Percentiles rank a stretch among this genome's conserved stretches.
phyloP scores from a whole-genome alignment of 805 yeast species.

The Saccharomycopsis fodiens region DNA sequence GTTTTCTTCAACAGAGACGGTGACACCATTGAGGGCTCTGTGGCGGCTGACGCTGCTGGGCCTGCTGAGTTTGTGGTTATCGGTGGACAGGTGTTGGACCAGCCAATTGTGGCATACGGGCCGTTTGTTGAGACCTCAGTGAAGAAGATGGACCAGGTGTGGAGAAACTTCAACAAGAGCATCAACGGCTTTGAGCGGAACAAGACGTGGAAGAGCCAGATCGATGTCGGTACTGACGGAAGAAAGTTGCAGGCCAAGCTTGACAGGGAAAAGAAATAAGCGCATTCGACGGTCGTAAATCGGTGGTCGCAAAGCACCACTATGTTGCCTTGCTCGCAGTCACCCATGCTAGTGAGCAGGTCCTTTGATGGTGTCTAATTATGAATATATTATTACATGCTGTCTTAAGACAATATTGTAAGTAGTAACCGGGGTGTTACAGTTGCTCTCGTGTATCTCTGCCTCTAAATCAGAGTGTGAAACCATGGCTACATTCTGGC shows the following conservation, averaged over 20 bases:
- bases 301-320: too few relatives aligned
- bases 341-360: too few relatives aligned
- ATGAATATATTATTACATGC: too few relatives aligned
- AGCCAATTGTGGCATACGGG: conserved; percentile 77
- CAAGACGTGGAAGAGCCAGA: conserved; percentile 22
- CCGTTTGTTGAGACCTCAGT: conserved; percentile 78
- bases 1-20: conserved; percentile 69
- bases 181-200: conserved; percentile 65
- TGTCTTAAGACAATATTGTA: too few relatives aligned
- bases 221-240: conserved; percentile 14
- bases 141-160: conserved; percentile 61
- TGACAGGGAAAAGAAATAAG: neutral
- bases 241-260: conserved; percentile 6
- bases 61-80: conserved; percentile 58
- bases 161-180: conserved; percentile 62
- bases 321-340: too few relatives aligned
- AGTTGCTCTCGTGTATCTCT: too few relatives aligned
- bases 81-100: conserved; percentile 70
- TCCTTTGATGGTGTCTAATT: too few relatives aligned
- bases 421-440: too few relatives aligned
- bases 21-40: conserved; percentile 45
- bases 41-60: conserved; percentile 34
- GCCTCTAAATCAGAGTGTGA: too few relatives aligned
- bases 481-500: too few relatives aligned
- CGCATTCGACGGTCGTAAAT: too few relatives aligned